phyloP scores from a whole-genome alignment of 2,329 filamentous ascomycete genomes.

The Tolypocladium ovalisporum region DNA sequence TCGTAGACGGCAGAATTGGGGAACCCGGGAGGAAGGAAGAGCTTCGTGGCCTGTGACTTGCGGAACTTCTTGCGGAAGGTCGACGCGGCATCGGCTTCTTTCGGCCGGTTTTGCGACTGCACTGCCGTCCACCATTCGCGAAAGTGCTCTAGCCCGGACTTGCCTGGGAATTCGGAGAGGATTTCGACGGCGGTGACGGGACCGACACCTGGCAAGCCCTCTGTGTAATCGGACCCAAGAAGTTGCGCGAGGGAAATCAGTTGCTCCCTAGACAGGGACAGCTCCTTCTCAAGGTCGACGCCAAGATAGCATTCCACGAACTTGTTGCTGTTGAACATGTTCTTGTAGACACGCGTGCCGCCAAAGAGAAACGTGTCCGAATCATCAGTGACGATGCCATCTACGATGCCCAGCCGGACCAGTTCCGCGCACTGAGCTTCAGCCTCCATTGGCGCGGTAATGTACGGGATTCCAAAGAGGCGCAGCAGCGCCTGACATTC shows the following conservation, averaged over 20 bases:
- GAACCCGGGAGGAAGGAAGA: slow-evolving; percentile 75
- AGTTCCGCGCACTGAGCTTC: slow-evolving; percentile 96
- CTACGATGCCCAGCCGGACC: slow-evolving; percentile 75
- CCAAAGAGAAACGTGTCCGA: slow-evolving; percentile 96
- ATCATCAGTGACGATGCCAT: slow-evolving; percentile 96
- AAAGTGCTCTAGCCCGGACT: slow-evolving; percentile 58
- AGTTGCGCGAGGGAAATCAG: slow-evolving; percentile 86
- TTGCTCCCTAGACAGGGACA: slow-evolving; percentile 74
- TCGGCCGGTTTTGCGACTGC: slow-evolving; percentile 55
- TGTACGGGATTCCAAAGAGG: slow-evolving; percentile 88
- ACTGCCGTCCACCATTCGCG: slow-evolving; percentile 78
- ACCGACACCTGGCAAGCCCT: slow-evolving; percentile 81
- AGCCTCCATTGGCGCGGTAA: slow-evolving; percentile 97
- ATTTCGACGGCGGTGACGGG: slow-evolving; percentile 94
- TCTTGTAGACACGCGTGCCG: slow-evolving; percentile 94
- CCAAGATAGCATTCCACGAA: slow-evolving; percentile 93
- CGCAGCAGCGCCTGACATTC: slow-evolving; percentile 88
- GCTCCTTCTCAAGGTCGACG: slow-evolving; percentile 76
- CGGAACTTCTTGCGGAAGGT: slow-evolving; percentile 80
- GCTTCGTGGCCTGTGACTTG: slow-evolving; percentile 64
- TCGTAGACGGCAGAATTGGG: slow-evolving; percentile 68
- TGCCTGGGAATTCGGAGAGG: slow-evolving; percentile 70
- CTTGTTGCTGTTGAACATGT: slow-evolving; percentile 99
- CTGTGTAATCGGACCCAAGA: slow-evolving; percentile 88
- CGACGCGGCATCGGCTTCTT: slow-evolving; percentile 47